phyloP scores from a whole-genome alignment of 257 asterid genomes.

The Nicotiana knightiana region DNA sequence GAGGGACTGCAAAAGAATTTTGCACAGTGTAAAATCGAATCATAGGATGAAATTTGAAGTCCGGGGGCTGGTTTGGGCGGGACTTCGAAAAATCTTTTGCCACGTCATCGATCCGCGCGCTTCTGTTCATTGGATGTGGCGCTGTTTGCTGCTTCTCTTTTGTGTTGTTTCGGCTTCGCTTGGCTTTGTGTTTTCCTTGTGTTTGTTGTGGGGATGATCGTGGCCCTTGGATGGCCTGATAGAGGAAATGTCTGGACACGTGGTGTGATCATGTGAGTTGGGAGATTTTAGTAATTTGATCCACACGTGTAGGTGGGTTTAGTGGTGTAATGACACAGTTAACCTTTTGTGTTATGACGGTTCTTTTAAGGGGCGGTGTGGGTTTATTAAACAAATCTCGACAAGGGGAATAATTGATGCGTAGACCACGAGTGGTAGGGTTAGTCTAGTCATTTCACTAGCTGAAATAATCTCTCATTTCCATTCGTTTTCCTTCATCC shows the following conservation, averaged over 20 bases:
- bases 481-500: not conserved
- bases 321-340: conserved; percentile 37
- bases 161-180: conserved; percentile 14
- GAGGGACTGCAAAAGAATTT: conserved; percentile 33
- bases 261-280: conserved; percentile 22
- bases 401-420: conserved; percentile 27
- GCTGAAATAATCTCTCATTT: not conserved
- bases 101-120: conserved; percentile 58
- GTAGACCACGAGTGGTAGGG: conserved; percentile 26
- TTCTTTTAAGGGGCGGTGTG: conserved; percentile 36
- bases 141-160: not conserved
- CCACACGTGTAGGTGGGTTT: conserved; percentile 16
- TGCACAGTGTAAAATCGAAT: conserved; percentile 8
- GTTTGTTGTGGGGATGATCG: conserved; percentile 36
- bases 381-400: conserved; percentile 35
- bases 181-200: conserved; percentile 68
- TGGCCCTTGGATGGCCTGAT: conserved; percentile 30
- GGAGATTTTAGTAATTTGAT: conserved; percentile 17
- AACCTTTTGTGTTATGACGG: conserved; percentile 44
- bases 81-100: conserved; percentile 49
- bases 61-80: conserved; percentile 91
- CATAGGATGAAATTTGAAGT: conserved; percentile 59
- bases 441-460: conserved; percentile 17
- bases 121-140: conserved; percentile 8
- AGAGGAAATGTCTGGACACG: conserved; percentile 17